Conservation (phyloP, 2,329 filamentous ascomycete genomes). For the Coleophoma crateriformis region DNA sequence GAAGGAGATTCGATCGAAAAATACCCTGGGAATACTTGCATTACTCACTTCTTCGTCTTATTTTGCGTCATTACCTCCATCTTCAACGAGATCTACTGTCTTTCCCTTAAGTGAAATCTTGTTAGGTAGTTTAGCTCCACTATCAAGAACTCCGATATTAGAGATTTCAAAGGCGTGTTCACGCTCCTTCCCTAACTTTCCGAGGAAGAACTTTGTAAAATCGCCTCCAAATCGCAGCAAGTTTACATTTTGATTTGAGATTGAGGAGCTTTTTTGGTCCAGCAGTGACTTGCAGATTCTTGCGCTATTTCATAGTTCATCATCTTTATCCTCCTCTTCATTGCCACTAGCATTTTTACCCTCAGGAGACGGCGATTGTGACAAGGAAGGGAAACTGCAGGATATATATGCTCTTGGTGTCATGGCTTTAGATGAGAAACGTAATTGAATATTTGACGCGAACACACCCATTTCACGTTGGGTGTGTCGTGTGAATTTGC, state of each 20-base stretch:
- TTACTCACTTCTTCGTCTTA: too few relatives aligned
- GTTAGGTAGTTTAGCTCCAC: constrained; percentile 1
- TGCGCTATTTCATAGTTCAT: constrained; percentile 10
- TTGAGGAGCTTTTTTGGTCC: constrained; percentile 29
- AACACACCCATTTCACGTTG: constrained; percentile 9
- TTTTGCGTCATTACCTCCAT: too few relatives aligned
- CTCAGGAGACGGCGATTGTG: neutral
- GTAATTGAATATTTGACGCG: constrained; percentile 3
- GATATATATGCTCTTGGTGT: constrained; percentile 10
- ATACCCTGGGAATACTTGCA: constrained; percentile 1
- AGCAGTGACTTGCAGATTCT: constrained; percentile 22
- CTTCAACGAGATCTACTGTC: too few relatives aligned
- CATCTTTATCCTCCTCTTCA: neutral
- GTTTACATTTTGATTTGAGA: constrained; percentile 36
- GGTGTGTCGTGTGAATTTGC: constrained; percentile 6
- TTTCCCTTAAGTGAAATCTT: neutral
- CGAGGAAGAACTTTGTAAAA: constrained; percentile 34
- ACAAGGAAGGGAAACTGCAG: neutral
- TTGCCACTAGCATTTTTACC: neutral
- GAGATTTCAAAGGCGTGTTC: constrained; percentile 44
- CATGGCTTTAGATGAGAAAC: constrained; percentile 8
- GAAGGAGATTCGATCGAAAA: constrained; percentile 12
- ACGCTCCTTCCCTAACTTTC: constrained; percentile 37
- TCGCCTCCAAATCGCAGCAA: constrained; percentile 38
- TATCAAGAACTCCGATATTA: constrained; percentile 42